Percentiles rank a stretch among this genome's conserved stretches.
Conservation (phyloP, 1,284 basidiomycete genomes). For the Papiliotrema laurentii region DNA sequence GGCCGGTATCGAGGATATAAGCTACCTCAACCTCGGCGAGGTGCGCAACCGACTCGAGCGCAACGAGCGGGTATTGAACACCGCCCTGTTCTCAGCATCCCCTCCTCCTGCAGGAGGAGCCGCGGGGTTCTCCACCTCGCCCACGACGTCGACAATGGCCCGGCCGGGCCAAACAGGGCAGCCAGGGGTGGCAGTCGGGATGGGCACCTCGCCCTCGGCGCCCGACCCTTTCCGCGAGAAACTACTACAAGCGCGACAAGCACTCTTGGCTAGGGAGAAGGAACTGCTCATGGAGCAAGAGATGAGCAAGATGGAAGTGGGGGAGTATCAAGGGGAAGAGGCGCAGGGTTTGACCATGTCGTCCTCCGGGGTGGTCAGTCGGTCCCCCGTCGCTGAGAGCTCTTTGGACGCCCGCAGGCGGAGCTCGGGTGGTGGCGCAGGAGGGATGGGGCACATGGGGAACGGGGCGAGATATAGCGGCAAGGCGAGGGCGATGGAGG, state of each 20-base stretch:
- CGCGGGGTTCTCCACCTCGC: not conserved
- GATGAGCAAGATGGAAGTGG: conserved; percentile 5
- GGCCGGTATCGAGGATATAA: conserved; percentile 27
- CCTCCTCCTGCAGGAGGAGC: not conserved
- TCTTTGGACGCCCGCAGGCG: conserved; percentile 8
- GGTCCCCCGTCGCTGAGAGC: conserved; percentile 6
- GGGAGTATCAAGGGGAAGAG: not conserved
- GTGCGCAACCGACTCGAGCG: conserved; percentile 37
- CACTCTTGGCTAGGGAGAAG: conserved; percentile 30
- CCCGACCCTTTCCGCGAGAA: conserved; percentile 31
- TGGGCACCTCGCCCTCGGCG: not conserved
- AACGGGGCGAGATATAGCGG: conserved; percentile 9
- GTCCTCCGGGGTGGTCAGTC: too few relatives aligned
- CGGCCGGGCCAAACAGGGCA: too few relatives aligned
- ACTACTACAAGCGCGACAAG: conserved; percentile 26
- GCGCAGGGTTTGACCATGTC: too few relatives aligned
- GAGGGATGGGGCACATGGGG: not conserved
- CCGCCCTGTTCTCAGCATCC: conserved; percentile 20
- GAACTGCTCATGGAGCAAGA: conserved; percentile 25
- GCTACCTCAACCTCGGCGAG: conserved; percentile 28
- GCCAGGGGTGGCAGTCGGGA: not conserved
- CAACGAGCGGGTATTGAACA: conserved; percentile 33
- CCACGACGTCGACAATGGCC: too few relatives aligned
- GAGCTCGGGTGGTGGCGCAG: conserved; percentile 4
- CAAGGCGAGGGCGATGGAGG: conserved; percentile 32